Evolutionary conservation across 108 stramenopile genomes (phyloP), one percentile per base, ranked within the genome.

Genomic region (Skeletonema costatum): DNA sequence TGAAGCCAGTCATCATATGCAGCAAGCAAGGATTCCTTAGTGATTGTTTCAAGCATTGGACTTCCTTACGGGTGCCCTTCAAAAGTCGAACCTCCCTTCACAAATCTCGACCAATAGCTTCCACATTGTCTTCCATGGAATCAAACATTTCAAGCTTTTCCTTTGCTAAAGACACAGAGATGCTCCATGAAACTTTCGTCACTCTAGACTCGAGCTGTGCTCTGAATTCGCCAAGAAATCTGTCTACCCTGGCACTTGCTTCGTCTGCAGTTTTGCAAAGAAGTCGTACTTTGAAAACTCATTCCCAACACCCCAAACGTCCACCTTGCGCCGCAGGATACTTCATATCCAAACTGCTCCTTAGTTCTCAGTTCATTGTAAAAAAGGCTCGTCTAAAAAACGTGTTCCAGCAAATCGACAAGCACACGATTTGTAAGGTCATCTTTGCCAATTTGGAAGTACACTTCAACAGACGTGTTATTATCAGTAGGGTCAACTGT

Each of bases 311-410:
- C 77, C 8, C 94, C 94, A 70, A 38, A 74, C 2, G 81, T 76
- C 81, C 81, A 82, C 19, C 79, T 60, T 16, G 83, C 35, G 56
- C 78, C 60, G 59, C 78, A 80, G 21, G 79, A 80, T n/a, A 80
- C 76, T n/a, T 73, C 64, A 42, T 82, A 81, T 10, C 79, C 83
- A 50, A 84, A 66, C 36, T 71, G 74, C 25, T 82, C 75, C 39
- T 90, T 90, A 13, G 95, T 93, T 10, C 95, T 75, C 13, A 96
- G 60, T 42, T 91, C 87, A 46, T 88, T 79, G 64, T 88, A 96
- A 10, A 96, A 96, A 62, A 4, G 95, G 95, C 56, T 96, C 95
- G 64, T 92, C 81, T 74, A 96, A 80, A 96, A 80, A 12, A 96
- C 75, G 19, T 91, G 90, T 29, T 73, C 77, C 58, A 96, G 65